Evolutionary conservation across 257 asterid genomes (phyloP).

Genomic region (Anisodus acutangulus): DNA sequence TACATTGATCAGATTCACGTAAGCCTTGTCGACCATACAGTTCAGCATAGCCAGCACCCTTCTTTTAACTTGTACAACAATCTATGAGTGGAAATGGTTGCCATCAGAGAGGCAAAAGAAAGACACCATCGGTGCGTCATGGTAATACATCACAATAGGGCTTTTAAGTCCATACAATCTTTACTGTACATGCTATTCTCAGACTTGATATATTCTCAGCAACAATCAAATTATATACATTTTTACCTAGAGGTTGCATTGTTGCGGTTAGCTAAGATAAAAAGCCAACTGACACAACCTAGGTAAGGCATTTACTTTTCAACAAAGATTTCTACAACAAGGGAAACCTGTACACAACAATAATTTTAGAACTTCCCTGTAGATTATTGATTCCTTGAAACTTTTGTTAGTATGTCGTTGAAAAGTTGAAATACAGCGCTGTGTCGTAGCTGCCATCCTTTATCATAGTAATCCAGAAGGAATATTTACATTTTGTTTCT

Average conservation of each 20-base stretch:
- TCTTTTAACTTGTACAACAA: not conserved
- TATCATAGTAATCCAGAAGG: not conserved
- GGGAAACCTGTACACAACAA: conserved; percentile 23
- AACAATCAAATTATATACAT: not conserved
- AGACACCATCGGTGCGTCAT: not conserved
- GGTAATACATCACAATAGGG: not conserved
- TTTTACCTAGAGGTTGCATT: conserved; percentile 24
- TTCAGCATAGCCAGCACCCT: not conserved
- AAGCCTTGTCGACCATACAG: not conserved
- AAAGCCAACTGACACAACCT: not conserved
- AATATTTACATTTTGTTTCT: conserved; percentile 26
- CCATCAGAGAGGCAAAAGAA: not conserved
- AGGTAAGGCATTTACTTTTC: conserved; percentile 19
- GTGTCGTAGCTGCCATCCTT: conserved; percentile 10
- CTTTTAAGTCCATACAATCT: not conserved
- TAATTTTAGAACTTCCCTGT: not conserved
- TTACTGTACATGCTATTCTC: not conserved
- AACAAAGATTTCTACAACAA: not conserved
- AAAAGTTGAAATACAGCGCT: conserved; percentile 1
- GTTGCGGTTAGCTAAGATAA: conserved; percentile 22
- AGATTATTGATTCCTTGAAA: conserved; percentile 3
- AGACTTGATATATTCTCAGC: not conserved
- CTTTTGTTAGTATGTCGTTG: not conserved
- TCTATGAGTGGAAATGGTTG: not conserved
- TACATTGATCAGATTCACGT: too few relatives aligned